These are phyloP conservation scores for Daedaleopsis nitida DNA, from an alignment of 768 basidiomycete genomes.

Conservation along the genomic window DNA sequence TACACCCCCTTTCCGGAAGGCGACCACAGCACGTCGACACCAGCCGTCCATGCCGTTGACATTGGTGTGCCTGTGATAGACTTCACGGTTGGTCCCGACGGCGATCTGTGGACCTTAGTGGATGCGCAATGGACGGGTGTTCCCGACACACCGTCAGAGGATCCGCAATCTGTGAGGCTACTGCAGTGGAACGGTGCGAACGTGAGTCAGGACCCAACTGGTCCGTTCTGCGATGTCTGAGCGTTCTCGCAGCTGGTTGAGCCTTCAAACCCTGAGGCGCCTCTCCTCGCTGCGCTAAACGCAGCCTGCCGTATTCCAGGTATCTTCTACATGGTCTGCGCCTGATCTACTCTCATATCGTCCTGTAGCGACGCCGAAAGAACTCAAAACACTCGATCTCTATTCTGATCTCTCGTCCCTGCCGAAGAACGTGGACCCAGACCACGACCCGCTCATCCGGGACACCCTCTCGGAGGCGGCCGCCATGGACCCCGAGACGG, in stretches of 20 bases:
- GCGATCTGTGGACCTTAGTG: constrained; percentile 48
- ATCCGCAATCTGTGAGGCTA: constrained; percentile 19
- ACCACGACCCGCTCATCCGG: constrained; percentile 43
- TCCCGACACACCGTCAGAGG: background rate
- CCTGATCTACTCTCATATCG: background rate
- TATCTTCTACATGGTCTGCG: constrained; percentile 28
- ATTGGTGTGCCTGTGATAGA: constrained; percentile 62
- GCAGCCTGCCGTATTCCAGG: constrained; percentile 47
- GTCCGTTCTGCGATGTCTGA: background rate
- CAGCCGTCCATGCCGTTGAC: constrained; percentile 39
- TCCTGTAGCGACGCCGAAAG: constrained; percentile 47
- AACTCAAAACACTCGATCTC: constrained; percentile 57
- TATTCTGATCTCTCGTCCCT: constrained; percentile 59
- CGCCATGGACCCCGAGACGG: constrained; percentile 9
- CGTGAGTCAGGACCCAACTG: constrained; percentile 33
- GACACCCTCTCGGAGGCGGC: constrained; percentile 26
- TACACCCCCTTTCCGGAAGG: constrained; percentile 35
- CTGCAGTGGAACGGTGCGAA: constrained; percentile 37
- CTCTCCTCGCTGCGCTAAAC: constrained; percentile 49
- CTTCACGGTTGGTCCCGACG: constrained; percentile 45
- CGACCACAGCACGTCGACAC: constrained; percentile 1
- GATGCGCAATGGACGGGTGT: constrained; percentile 44
- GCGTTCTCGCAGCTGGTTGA: constrained; percentile 39
- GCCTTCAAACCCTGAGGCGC: constrained; percentile 25
- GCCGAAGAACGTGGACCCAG: constrained; percentile 58